phyloP scores from a whole-genome alignment of 306 rosid genomes.

The Lathyrus oleraceus region DNA sequence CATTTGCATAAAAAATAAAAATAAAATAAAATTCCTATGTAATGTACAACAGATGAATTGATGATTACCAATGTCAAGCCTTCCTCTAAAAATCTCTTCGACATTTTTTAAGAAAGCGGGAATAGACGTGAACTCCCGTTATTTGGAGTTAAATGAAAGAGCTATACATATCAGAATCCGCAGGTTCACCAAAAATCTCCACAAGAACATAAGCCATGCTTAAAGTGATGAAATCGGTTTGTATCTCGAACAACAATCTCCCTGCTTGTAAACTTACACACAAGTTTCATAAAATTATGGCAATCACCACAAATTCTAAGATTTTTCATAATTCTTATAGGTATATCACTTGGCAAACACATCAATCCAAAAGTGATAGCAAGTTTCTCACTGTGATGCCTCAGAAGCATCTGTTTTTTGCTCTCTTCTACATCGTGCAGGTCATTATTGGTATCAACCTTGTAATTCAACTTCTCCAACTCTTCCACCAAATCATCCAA shows the following conservation, averaged over 20 bases:
- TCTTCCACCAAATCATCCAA: constrained; percentile 65
- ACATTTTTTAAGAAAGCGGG: background rate
- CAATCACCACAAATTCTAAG: constrained; percentile 94
- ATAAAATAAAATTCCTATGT: background rate
- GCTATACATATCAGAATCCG: background rate
- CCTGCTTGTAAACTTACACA: constrained; percentile 49
- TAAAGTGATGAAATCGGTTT: constrained; percentile 78
- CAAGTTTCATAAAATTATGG: constrained; percentile 77
- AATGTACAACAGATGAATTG: background rate
- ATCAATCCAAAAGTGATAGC: constrained; percentile 73
- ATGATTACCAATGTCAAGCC: constrained; percentile 1
- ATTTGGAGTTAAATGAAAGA: background rate
- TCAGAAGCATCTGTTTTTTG: constrained; percentile 63
- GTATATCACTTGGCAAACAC: constrained; percentile 62
- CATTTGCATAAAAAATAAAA: background rate
- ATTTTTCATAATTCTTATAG: constrained; percentile 87
- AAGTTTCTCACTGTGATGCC: constrained; percentile 87
- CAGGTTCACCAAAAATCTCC: constrained; percentile 71
- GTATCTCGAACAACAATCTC: constrained; percentile 79
- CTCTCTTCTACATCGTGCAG: constrained; percentile 72
- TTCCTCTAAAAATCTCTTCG: constrained; percentile 19
- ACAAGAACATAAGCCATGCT: constrained; percentile 65
- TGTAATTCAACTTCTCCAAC: constrained; percentile 58
- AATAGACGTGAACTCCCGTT: background rate
- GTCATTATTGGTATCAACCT: constrained; percentile 61